Evolutionary conservation across 768 basidiomycete genomes (phyloP).

Genomic region (Panellus pusillus): DNA sequence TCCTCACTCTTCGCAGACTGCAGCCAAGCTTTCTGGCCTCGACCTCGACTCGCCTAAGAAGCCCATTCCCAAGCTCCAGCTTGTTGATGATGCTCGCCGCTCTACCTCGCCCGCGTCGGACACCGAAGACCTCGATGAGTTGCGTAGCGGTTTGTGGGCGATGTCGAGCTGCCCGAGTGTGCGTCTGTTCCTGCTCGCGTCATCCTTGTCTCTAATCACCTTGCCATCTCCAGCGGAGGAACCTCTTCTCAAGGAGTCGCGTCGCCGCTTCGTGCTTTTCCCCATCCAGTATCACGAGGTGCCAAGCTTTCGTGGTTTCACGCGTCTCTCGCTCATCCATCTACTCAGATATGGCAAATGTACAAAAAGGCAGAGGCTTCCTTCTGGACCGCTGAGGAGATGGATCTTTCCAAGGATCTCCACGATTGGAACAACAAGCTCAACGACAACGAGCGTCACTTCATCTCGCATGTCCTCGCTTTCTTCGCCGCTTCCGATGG

Average conservation of each 20-base stretch:
- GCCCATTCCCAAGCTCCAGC: conserved; percentile 23
- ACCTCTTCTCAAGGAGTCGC: conserved; percentile 62
- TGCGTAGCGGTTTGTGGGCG: conserved; percentile 57
- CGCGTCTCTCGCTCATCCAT: conserved; percentile 50
- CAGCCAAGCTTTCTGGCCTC: conserved; percentile 45
- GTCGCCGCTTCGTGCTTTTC: conserved; percentile 71
- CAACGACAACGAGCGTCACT: conserved; percentile 69
- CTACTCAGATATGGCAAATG: conserved; percentile 70
- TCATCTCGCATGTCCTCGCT: conserved; percentile 74
- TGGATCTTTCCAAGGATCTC: conserved; percentile 70
- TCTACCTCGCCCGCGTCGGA: conserved; percentile 35
- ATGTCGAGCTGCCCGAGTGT: conserved; percentile 51
- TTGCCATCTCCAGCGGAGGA: conserved; percentile 45
- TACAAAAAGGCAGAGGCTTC: conserved; percentile 55
- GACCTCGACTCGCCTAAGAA: conserved; percentile 42
- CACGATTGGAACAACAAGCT: conserved; percentile 71
- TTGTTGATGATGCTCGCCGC: conserved; percentile 37
- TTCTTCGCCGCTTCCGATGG: conserved; percentile 83
- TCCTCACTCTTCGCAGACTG: conserved; percentile 32
- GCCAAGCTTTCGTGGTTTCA: conserved; percentile 67
- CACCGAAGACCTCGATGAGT: conserved; percentile 36
- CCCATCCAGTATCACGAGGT: conserved; percentile 68
- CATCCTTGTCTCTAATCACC: neutral
- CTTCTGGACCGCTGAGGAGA: conserved; percentile 69
- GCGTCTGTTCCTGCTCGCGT: conserved; percentile 15